Evolutionary conservation across 139 green algal species (phyloP), one percentile per base, ranked within the genome.

Genomic region (Chlamydomonas sp.): DNA sequence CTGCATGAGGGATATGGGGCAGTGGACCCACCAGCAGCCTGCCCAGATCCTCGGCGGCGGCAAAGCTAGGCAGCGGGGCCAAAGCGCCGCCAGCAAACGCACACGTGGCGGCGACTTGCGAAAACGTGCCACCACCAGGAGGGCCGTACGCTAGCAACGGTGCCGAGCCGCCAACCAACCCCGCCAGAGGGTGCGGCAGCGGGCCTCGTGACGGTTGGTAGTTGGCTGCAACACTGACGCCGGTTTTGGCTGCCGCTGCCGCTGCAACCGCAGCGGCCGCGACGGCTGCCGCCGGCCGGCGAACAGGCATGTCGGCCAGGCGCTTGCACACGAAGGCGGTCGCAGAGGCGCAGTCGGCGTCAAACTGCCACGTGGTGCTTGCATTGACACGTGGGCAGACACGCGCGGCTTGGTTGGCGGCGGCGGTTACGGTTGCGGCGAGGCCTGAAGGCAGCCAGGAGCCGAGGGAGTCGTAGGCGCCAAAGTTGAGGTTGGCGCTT

Each of bases 261-360:
- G 82, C 72, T 18, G 57, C 7, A 0, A n/a, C 71, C 7, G 82
- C 82, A 1, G 69, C 82, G 12, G 82, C 82, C 8, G 17, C 17
- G 5, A 87, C 57, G 62, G 66, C 66, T 10, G 72, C 72, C 31
- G 82, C 62, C 31, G 72, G 72, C n/a, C 71, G 71, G 5, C n/a
- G 72, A 3, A 61, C 20, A 0, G 82, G 72, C 82, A 87, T 62
- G 4, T 10, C 72, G 6, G 71, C 71, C 61, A 87, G 14, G 58
- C 82, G 82, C 73, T 87, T 87, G 82, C 82, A 87, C 9, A 80
- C 62, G 72, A 87, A 87, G 0, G 82, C 61, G 60, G 73, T n/a
- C 10, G 10, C 5, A 9, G 78, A 60, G 8, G 59, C 2, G 20
- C 80, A 85, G n/a, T 68, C 78, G 31, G 49, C 68, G 69, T 69